A percentile compares a stretch with the other conserved stretches of the same genome.
Conservation (phyloP, 345 rosid species). For the Mercurialis annua region DNA sequence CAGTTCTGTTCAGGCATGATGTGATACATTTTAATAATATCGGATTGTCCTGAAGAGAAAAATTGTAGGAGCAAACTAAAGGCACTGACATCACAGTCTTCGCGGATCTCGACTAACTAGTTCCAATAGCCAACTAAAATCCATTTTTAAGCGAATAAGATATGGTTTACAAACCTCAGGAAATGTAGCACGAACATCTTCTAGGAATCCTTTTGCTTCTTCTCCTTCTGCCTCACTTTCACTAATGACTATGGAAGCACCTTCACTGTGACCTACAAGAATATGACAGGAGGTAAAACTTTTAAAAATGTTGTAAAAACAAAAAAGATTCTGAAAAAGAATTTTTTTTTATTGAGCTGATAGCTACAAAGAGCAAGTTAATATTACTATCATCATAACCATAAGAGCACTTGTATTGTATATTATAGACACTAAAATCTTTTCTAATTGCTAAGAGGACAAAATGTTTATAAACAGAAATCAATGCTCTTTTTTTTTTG, state of each 20-base stretch:
- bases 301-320: too few species aligned
- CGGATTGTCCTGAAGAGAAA: not conserved
- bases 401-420: not conserved
- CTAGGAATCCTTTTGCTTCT: slow-evolving; percentile 78
- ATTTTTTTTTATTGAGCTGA: not conserved
- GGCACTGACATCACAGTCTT: not conserved
- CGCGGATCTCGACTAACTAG: not conserved
- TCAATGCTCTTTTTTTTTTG: too few species aligned
- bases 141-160: not conserved
- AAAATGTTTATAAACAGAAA: too few species aligned
- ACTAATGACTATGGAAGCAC: slow-evolving; percentile 64
- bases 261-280: slow-evolving; percentile 62
- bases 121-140: slow-evolving; percentile 7
- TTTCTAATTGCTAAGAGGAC: too few species aligned
- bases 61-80: slow-evolving; percentile 6
- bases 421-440: not conserved
- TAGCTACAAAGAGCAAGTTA: not conserved
- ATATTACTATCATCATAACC: slow-evolving; percentile 1
- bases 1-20: not conserved
- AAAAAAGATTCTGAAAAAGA: not conserved
- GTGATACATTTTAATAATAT: slow-evolving; percentile 9
- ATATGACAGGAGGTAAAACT: slow-evolving; percentile 7
- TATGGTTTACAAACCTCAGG: slow-evolving; percentile 81
- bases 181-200: slow-evolving; percentile 72
- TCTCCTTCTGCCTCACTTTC: slow-evolving; percentile 89